Conservation (phyloP, 805 yeast species). For the Ogataea pini region DNA sequence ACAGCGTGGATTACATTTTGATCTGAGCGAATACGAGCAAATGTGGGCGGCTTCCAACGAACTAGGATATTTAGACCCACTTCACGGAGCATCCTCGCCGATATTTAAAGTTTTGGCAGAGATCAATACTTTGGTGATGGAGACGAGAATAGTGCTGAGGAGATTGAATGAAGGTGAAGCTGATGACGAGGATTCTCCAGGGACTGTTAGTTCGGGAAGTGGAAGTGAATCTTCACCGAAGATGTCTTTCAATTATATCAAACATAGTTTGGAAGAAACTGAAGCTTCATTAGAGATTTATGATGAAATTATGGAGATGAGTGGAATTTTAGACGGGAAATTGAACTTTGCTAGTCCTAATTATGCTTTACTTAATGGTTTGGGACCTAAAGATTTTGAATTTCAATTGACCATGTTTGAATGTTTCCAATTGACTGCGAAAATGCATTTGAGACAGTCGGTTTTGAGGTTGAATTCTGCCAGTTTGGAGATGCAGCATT, state of each 20-base stretch:
- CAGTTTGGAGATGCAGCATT: conserved; percentile 60
- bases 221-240: conserved; percentile 20
- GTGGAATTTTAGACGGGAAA: conserved; percentile 46
- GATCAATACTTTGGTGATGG: conserved; percentile 59
- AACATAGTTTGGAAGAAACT: conserved; percentile 18
- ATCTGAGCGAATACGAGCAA: conserved; percentile 57
- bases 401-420: conserved; percentile 71
- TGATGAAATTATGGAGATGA: conserved; percentile 36
- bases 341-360: conserved; percentile 56
- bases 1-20: conserved; percentile 65
- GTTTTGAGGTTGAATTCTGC: conserved; percentile 61
- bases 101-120: conserved; percentile 68
- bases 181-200: conserved; percentile 10
- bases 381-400: conserved; percentile 52
- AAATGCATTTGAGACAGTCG: conserved; percentile 66
- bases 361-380: conserved; percentile 41
- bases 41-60: conserved; percentile 43
- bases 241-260: conserved; percentile 21
- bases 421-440: conserved; percentile 67
- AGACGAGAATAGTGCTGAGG: conserved; percentile 43
- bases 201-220: conserved; percentile 25
- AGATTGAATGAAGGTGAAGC: conserved; percentile 11
- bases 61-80: conserved; percentile 58
- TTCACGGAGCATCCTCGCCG: conserved; percentile 71
- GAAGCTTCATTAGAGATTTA: conserved; percentile 36